Evolutionary conservation across 192 early-diverging fungal genomes (phyloP), one percentile per base, ranked within the genome.

Genomic region (Gryganskiella cystojenkinii): DNA sequence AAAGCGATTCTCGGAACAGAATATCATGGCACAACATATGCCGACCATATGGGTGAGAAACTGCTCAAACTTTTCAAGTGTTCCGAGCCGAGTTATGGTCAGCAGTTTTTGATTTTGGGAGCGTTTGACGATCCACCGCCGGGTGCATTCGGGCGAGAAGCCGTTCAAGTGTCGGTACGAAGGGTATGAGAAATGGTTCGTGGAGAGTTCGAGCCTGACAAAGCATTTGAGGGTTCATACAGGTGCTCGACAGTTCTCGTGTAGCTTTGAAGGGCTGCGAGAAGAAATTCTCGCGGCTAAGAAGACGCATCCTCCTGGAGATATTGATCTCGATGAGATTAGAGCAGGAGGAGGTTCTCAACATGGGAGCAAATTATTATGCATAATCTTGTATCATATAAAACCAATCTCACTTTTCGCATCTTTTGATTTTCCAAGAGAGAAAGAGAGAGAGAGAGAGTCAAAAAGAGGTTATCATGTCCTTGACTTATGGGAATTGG

Each of bases 1-100:
- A 34, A 92, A 92, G 82, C 84, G 91, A 6, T 96, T 96, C 70
- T 90, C 90, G 44, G 93, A 95, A 75, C 80, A 86, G 13, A 89
- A 87, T 60, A 89, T 91, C 49, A 91, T 95, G 91, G 84, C 86
- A 55, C 88, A 90, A 58, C 91, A 92, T 61, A 86, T 88, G 84
- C 82, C 90, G 33, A 89, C 27, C 92, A 94, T 81, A 92, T 91
- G 20, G 91, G 91, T 33, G 92, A 92, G 67, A 83, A 84, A 52
- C 92, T 91, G 4, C n/a, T n/a, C n/a, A n/a, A n/a, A n/a, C n/a
- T n/a, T n/a, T 90, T 84, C 79, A 83, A 80, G 70, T 94, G 92
- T 66, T 83, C 58, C 5, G 80, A 87, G 67, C 72, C 79, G 14
- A 87, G 82, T 50, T 92, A 91, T 63, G 81, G 80, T 56, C 86